Evolutionary conservation across 306 rosid species (phyloP).

Genomic region (Dicorynia guianensis): DNA sequence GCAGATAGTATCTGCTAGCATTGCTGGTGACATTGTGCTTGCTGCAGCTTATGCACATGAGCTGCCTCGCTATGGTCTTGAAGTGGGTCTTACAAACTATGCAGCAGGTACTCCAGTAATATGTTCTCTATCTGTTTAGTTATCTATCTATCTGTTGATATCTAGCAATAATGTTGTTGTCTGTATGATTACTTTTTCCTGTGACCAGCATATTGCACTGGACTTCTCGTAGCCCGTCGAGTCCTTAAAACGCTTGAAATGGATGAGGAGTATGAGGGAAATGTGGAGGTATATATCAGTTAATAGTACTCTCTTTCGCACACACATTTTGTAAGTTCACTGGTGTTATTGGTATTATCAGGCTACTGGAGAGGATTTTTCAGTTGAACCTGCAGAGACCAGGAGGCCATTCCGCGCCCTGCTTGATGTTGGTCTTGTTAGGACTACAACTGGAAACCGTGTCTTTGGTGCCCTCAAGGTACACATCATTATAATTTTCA

Average conservation of each 20-base stretch:
- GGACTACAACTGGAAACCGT: conserved; percentile 85
- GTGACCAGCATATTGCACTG: conserved; percentile 79
- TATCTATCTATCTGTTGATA: accelerated
- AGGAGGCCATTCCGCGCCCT: conserved; percentile 96
- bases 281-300: conserved; percentile 68
- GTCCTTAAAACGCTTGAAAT: conserved; percentile 75
- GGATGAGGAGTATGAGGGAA: conserved; percentile 83
- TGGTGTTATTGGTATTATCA: conserved; percentile 10
- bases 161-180: not conserved
- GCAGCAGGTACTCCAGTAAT: conserved; percentile 66
- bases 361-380: conserved; percentile 90
- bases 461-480: conserved; percentile 91
- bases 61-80: conserved; percentile 72
- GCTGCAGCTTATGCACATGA: conserved; percentile 83
- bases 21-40: conserved; percentile 78
- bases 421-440: conserved; percentile 81
- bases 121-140: not conserved
- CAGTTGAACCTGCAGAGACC: conserved; percentile 84
- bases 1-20: conserved; percentile 73
- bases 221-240: conserved; percentile 85
- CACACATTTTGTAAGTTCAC: not conserved
- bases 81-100: conserved; percentile 85
- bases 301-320: too few species aligned
- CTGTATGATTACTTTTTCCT: not conserved
- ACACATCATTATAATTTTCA: not conserved